Base-by-base conservation (phyloP, 1,284 basidiomycete genomes). In the Leucoagaricus sp. region DNA sequence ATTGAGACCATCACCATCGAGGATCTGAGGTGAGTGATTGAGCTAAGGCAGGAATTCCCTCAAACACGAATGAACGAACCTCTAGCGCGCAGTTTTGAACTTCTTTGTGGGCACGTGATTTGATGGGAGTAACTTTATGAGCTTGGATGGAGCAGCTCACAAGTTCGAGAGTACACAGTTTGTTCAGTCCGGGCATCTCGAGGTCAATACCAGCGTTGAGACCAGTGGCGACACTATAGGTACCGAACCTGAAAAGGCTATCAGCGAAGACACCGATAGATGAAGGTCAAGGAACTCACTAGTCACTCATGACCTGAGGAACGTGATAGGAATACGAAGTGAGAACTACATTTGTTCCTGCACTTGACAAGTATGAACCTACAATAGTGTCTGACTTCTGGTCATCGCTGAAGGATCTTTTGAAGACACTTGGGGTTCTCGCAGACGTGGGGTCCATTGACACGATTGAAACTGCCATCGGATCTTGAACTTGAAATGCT, bases 151-250 rank as follows among this genome's bases (percentile, higher is more conserved):
- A 81, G 38, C 89, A 80, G 60, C 82, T 82, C 61, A 91, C 77
- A 21, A 85, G 77, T 58, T 87, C 83, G 26, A 84, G 75, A 0
- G 81, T 81, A 4, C 87, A 77, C 86, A 86, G 89, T 63, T 86
- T 87, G 69, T 86, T 86, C 13, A 73, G 76, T 2, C 87, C 86
- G 0, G 88, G 87, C 87, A 92, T 91, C 67, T 93, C 91, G 25
- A 93, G 78, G 65, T 93, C 91, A 26, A 93, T 75, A 0, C 87
- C 87, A 9, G 89, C 89, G 59, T 89, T 90, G 64, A 92, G 76
- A 29, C 81, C 76, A 38, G 79, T 76, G 59, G 84, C 82, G 28
- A 89, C 77, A 44, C 83, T 83, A 72, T 91, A 91, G 1, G 83
- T 76, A 0, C 91, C 89, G 56, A 84, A 85, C 84, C 83, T 83